phyloP scores from a whole-genome alignment of 345 rosid species.

The Orychophragmus violaceus region DNA sequence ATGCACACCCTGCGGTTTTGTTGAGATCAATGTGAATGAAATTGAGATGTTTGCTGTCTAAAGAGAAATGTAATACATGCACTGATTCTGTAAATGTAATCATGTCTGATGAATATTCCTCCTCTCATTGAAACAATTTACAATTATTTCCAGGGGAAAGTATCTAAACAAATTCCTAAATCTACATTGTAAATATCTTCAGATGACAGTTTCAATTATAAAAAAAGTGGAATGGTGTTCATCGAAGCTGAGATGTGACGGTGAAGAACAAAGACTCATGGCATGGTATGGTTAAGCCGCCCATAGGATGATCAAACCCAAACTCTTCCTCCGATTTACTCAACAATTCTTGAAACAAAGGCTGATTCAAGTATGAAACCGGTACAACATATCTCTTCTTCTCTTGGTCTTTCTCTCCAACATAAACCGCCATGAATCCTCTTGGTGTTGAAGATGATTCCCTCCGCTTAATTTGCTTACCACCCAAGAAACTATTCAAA shows the following conservation, averaged over 20 bases:
- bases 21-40: background rate
- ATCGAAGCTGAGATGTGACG: conserved; percentile 22
- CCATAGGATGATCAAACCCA: conserved; percentile 37
- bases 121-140: conserved; percentile 22
- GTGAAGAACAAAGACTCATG: conserved; percentile 34
- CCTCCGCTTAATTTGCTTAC: conserved; percentile 1
- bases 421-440: conserved; percentile 36
- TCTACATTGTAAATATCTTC: background rate
- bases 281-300: conserved; percentile 36
- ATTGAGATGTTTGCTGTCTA: background rate
- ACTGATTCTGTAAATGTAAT: background rate
- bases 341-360: conserved; percentile 34
- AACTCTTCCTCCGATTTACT: conserved; percentile 39
- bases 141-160: conserved; percentile 14
- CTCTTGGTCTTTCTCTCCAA: conserved; percentile 28
- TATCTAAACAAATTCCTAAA: background rate
- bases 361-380: conserved; percentile 35
- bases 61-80: background rate
- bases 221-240: background rate
- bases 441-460: conserved; percentile 25
- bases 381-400: conserved; percentile 35
- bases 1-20: background rate
- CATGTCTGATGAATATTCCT: background rate
- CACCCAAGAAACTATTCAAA: conserved; percentile 17
- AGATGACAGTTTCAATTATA: background rate